phyloP scores from a whole-genome alignment of 495 filamentous ascomycete species.

The Diplogelasinospora grovesii region DNA sequence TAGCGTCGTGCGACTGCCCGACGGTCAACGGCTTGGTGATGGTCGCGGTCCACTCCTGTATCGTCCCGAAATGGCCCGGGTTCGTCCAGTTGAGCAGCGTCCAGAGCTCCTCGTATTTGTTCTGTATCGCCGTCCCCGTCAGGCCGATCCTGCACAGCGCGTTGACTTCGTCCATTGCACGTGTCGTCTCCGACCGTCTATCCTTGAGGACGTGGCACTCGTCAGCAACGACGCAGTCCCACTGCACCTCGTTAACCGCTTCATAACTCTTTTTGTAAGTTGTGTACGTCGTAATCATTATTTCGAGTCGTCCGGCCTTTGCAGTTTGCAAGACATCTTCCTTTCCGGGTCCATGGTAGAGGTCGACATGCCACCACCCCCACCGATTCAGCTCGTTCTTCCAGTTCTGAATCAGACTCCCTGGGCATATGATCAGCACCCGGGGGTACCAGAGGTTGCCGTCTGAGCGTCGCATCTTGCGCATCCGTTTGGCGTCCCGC shows the following conservation, averaged over 20 bases:
- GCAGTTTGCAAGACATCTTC: conserved; percentile 69
- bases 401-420: conserved; percentile 87
- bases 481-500: conserved; percentile 82
- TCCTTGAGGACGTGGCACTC: conserved; percentile 95
- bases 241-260: conserved; percentile 75
- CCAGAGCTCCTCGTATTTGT: conserved; percentile 97
- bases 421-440: conserved; percentile 82
- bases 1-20: conserved; percentile 90
- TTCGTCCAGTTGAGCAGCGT: conserved; percentile 96
- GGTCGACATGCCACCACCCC: conserved; percentile 92
- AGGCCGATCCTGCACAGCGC: conserved; percentile 88
- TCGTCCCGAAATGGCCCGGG: conserved; percentile 75
- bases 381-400: conserved; percentile 74
- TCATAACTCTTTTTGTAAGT: conserved; percentile 76
- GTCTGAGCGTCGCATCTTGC: conserved; percentile 65
- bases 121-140: conserved; percentile 95
- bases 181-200: conserved; percentile 64
- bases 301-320: conserved; percentile 66
- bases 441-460: conserved; percentile 75
- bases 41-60: conserved; percentile 66
- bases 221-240: conserved; percentile 97
- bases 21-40: conserved; percentile 75
- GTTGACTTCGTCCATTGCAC: conserved; percentile 87
- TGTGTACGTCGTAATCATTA: conserved; percentile 88
- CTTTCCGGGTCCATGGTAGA: conserved; percentile 72